phyloP scores from a whole-genome alignment of 495 filamentous ascomycete species.

The Ascodesmis nigricans region DNA sequence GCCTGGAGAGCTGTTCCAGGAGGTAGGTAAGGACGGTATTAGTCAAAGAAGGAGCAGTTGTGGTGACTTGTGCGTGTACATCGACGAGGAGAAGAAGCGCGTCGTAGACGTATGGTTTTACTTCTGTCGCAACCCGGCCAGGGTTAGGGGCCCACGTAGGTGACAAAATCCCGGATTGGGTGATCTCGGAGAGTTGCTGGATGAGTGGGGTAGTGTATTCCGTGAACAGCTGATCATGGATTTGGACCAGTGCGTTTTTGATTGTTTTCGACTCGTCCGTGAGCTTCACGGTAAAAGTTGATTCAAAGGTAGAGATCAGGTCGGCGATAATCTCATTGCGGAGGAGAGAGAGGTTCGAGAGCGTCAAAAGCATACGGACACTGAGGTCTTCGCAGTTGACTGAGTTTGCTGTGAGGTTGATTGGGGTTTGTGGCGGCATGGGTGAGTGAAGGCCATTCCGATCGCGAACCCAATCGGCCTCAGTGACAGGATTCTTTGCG shows the following conservation, averaged over 20 bases:
- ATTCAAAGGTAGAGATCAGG: slow-evolving; percentile 70
- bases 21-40: slow-evolving; percentile 55
- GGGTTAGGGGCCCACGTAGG: slow-evolving; percentile 46
- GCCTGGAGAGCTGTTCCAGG: slow-evolving; percentile 48
- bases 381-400: slow-evolving; percentile 33
- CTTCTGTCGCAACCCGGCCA: slow-evolving; percentile 42
- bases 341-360: slow-evolving; percentile 68
- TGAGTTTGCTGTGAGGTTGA: slow-evolving; percentile 16
- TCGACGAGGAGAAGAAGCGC: slow-evolving; percentile 61
- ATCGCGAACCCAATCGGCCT: slow-evolving; percentile 36
- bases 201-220: slow-evolving; percentile 65
- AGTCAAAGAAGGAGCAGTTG: slow-evolving; percentile 50
- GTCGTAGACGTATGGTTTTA: slow-evolving; percentile 71
- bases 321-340: slow-evolving; percentile 56
- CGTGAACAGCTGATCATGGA: slow-evolving; percentile 71
- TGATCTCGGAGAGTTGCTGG: slow-evolving; percentile 35
- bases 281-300: slow-evolving; percentile 67
- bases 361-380: slow-evolving; percentile 74
- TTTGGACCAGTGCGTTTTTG: slow-evolving; percentile 67
- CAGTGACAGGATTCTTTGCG: slow-evolving; percentile 47
- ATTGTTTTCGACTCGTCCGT: slow-evolving; percentile 81
- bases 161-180: slow-evolving; percentile 45
- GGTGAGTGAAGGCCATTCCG: slow-evolving; percentile 21
- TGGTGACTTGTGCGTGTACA: slow-evolving; percentile 77
- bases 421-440: slow-evolving; percentile 7